Conservation (phyloP, 352 stramenopile genomes). For the Pythium sukuiense region DNA sequence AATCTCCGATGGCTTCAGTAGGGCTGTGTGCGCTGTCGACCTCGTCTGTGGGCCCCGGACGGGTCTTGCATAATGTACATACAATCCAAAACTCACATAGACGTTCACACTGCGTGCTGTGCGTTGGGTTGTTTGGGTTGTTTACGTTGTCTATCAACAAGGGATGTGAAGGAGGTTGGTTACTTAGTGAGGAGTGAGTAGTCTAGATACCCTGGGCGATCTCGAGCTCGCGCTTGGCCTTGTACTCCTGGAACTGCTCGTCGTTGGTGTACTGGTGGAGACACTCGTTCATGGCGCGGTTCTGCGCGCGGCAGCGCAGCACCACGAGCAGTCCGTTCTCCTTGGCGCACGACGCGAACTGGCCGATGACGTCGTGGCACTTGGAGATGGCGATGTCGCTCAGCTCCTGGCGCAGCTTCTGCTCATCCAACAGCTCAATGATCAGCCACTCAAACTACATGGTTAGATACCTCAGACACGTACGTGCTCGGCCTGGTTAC, state of each 20-base stretch:
- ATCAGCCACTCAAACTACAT: not conserved
- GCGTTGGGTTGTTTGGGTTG: not conserved
- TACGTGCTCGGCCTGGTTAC: conserved; percentile 82
- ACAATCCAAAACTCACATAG: conserved; percentile 6
- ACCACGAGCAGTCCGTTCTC: conserved; percentile 69
- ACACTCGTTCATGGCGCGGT: conserved; percentile 79
- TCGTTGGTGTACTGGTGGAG: conserved; percentile 79
- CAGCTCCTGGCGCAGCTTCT: conserved; percentile 83
- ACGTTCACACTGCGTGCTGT: not conserved
- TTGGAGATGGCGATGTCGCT: conserved; percentile 84
- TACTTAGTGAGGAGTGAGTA: not conserved
- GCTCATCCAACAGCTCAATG: not conserved
- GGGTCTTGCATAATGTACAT: not conserved
- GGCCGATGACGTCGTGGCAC: conserved; percentile 50
- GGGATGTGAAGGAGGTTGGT: not conserved
- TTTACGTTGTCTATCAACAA: not conserved
- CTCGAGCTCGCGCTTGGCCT: conserved; percentile 59
- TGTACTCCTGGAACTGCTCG: conserved; percentile 70
- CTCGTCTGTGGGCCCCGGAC: not conserved
- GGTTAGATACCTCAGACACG: conserved; percentile 3
- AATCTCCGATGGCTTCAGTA: not conserved
- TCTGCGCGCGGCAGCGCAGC: conserved; percentile 71
- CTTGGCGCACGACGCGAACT: conserved; percentile 71
- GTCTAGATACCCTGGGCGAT: conserved; percentile 31
- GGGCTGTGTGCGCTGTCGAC: not conserved